These are phyloP conservation scores for Apiospora marii DNA, from an alignment of 2,329 filamentous ascomycete genomes.

Conservation along the genomic window DNA sequence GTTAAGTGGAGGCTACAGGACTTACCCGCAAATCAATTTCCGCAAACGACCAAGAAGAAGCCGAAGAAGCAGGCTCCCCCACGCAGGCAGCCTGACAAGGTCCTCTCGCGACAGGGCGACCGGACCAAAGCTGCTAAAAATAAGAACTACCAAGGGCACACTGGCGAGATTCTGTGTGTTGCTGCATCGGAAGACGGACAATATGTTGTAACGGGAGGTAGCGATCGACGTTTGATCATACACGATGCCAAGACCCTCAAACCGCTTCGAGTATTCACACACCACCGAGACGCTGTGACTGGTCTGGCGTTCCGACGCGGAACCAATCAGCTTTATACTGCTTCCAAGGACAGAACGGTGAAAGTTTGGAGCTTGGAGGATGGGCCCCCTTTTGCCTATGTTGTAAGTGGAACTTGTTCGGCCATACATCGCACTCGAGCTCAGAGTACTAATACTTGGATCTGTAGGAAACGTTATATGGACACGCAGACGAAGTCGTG, in stretches of 20 bases:
- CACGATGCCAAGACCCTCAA: slow-evolving; percentile 84
- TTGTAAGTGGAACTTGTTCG: slow-evolving; percentile 9
- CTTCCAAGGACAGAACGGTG: slow-evolving; percentile 89
- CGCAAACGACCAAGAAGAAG: slow-evolving; percentile 65
- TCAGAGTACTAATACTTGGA: neutral
- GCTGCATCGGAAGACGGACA: slow-evolving; percentile 90
- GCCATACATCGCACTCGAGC: neutral
- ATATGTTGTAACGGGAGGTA: slow-evolving; percentile 88
- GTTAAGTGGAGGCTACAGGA: slow-evolving; percentile 90
- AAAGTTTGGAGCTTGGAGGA: slow-evolving; percentile 96
- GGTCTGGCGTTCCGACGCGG: slow-evolving; percentile 85
- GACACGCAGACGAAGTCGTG: slow-evolving; percentile 90
- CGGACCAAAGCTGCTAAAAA: slow-evolving; percentile 64
- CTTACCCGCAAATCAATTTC: slow-evolving; percentile 66
- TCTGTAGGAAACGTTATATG: slow-evolving; percentile 81
- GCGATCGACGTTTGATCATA: slow-evolving; percentile 84
- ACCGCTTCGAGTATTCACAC: slow-evolving; percentile 84
- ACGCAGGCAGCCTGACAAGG: slow-evolving; percentile 67
- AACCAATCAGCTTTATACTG: slow-evolving; percentile 91
- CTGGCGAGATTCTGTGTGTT: slow-evolving; percentile 80
- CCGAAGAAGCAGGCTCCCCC: slow-evolving; percentile 66
- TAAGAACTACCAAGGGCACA: slow-evolving; percentile 77
- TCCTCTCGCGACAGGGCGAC: slow-evolving; percentile 70
- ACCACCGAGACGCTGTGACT: slow-evolving; percentile 89
- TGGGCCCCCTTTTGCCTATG: slow-evolving; percentile 75